Base-by-base conservation (phyloP, 192 early-diverging fungal species). In the Entomortierella beljakovae region DNA sequence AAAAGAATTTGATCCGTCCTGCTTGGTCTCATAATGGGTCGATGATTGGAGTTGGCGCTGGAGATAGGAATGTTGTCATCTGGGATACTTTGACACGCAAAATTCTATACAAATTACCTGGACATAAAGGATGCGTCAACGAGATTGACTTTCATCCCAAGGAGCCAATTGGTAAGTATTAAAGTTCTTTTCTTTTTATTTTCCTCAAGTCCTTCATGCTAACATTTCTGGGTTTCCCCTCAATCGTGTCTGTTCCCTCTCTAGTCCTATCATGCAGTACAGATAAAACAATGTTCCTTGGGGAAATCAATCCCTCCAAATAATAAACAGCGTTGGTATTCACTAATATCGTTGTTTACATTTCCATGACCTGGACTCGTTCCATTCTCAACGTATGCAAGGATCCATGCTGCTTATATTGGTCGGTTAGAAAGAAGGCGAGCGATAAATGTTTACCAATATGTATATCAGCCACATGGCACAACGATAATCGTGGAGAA, bases 91-190 rank as follows among this genome's bases (percentile, higher is more conserved):
- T 86, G 4, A 89, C 91, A 22, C 86, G 89, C 34, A 88, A 91
- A 61, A 96, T 98, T 43, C 86, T 92, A 42, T 98, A 96, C 84
- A 98, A 97, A 82, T 67, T 98, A 57, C 96, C 97, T 29, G 97
- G 96, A 0, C 97, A 98, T 81, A 96, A 96, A 75, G 97, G 97
- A 34, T 90, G 90, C 65, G 95, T 96, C 7, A 98, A 95, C 28
- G 93, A 95, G 37, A 95, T 96, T 6, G 96, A 97, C 60, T 99
- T 95, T 88, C 93, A 96, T 69, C 92, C 94, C 18, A 90, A 83
- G 38, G 94, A 96, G 60, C 94, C 94, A 20, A 93, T 96, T 53
- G 81, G 82, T 84, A 84, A 72, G 79, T 34, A 20, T 1, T 4
- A 31, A 32, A 33, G 10, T 23, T 52, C 25, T 15, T 52, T 52